These are phyloP conservation scores for Ceratorhiza oryzae-sativae DNA, from an alignment of 1,284 basidiomycete species.

Conservation along the genomic window DNA sequence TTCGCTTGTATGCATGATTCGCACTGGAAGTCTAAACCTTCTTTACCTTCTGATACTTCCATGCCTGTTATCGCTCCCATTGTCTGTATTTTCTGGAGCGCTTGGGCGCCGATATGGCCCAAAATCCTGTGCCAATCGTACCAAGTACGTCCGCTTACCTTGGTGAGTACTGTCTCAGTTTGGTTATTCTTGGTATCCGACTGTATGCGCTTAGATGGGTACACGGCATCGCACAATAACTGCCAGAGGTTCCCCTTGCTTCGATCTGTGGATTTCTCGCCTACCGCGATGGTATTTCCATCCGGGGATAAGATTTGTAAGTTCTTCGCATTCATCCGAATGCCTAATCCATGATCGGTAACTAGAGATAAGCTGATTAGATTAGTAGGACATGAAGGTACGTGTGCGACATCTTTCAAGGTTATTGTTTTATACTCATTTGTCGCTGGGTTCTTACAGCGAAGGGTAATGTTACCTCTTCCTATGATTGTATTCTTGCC, in stretches of 20 bases:
- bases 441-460: constrained; percentile 32
- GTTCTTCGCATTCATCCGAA: constrained; percentile 32
- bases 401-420: constrained; percentile 49
- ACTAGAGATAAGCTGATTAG: constrained; percentile 49
- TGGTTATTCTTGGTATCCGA: not conserved
- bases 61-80: constrained; percentile 48
- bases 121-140: constrained; percentile 51
- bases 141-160: constrained; percentile 42
- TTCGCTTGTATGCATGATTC: constrained; percentile 46
- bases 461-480: constrained; percentile 40
- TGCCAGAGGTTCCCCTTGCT: not conserved
- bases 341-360: constrained; percentile 28
- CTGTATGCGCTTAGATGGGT: not conserved
- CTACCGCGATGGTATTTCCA: not conserved
- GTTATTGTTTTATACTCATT: constrained; percentile 40
- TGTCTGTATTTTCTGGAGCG: constrained; percentile 45
- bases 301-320: constrained; percentile 28
- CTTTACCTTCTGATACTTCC: constrained; percentile 44
- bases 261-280: constrained; percentile 7
- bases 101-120: constrained; percentile 49
- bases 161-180: not conserved
- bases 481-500: constrained; percentile 20
- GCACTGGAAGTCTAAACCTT: constrained; percentile 36
- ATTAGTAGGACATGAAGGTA: constrained; percentile 50
- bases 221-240: not conserved